phyloP scores from a whole-genome alignment of 2,329 filamentous ascomycete species.

The Cercospora berteroae region DNA sequence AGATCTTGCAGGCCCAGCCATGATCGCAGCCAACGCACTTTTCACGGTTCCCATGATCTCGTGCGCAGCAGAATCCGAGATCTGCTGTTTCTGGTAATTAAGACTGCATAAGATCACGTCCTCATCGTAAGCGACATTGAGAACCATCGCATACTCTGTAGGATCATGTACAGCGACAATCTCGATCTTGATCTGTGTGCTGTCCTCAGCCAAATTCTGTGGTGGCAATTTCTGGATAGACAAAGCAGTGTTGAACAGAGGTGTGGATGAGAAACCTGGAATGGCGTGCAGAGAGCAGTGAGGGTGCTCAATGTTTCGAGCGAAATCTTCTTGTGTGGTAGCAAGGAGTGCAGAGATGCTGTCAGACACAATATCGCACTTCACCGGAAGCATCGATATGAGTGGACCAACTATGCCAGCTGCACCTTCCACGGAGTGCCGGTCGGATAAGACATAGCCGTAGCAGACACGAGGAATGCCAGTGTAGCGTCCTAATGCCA shows the following conservation, averaged over 20 bases:
- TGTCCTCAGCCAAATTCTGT: background rate
- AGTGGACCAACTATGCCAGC: background rate
- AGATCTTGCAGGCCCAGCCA: background rate
- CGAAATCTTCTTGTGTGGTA: background rate
- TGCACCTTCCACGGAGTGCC: background rate
- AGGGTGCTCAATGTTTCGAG: background rate
- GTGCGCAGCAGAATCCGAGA: background rate
- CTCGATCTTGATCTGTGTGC: background rate
- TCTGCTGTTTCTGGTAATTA: background rate
- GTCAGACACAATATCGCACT: background rate
- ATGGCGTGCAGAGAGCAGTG: background rate
- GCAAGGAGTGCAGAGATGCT: background rate
- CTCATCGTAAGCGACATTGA: background rate
- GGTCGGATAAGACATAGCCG: background rate
- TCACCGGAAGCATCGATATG: background rate
- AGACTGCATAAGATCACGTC: background rate
- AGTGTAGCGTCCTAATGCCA: background rate
- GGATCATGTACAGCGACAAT: background rate
- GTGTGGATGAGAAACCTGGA: background rate
- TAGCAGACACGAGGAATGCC: background rate
- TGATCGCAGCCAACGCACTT: background rate
- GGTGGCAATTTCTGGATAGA: background rate
- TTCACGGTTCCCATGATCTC: background rate
- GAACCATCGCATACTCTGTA: background rate
- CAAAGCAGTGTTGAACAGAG: background rate